Percentiles rank a stretch among this genome's conserved stretches.
phyloP scores from a whole-genome alignment of 192 early-diverging fungal species.

The Chytriomyces confervae region DNA sequence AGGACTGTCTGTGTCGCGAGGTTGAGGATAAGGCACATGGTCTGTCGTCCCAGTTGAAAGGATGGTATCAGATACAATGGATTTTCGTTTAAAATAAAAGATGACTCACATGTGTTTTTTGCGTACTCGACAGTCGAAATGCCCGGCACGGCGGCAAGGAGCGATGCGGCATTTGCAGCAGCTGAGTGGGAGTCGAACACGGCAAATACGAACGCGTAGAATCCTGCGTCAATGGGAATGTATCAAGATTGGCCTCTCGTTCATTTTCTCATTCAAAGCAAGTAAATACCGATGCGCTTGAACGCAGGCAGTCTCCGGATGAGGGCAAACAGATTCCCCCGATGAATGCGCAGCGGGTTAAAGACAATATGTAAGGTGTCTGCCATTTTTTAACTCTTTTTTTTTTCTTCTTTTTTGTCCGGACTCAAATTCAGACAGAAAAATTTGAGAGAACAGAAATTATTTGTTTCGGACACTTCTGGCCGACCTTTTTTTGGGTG shows the following conservation, averaged over 20 bases:
- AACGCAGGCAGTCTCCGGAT: constrained; percentile 21
- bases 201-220: constrained; percentile 32
- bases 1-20: not conserved
- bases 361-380: constrained; percentile 30
- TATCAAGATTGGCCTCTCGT: not conserved
- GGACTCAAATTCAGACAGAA: not conserved
- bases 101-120: constrained; percentile 1
- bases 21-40: constrained; percentile 28
- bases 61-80: not conserved
- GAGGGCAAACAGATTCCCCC: constrained; percentile 27
- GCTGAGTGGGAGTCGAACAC: constrained; percentile 7
- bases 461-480: not conserved
- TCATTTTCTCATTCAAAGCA: not conserved
- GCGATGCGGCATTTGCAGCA: not conserved
- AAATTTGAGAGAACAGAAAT: not conserved
- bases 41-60: not conserved
- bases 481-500: not conserved
- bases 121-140: constrained; percentile 16
- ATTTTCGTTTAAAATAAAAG: not conserved
- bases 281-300: constrained; percentile 15
- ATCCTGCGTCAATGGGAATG: not conserved
- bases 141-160: constrained; percentile 15
- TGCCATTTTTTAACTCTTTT: not conserved
- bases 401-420: not conserved
- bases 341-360: constrained; percentile 21